phyloP scores from a whole-genome alignment of 2,329 filamentous ascomycete species.

The Magnaporthiopsis rhizophila region DNA sequence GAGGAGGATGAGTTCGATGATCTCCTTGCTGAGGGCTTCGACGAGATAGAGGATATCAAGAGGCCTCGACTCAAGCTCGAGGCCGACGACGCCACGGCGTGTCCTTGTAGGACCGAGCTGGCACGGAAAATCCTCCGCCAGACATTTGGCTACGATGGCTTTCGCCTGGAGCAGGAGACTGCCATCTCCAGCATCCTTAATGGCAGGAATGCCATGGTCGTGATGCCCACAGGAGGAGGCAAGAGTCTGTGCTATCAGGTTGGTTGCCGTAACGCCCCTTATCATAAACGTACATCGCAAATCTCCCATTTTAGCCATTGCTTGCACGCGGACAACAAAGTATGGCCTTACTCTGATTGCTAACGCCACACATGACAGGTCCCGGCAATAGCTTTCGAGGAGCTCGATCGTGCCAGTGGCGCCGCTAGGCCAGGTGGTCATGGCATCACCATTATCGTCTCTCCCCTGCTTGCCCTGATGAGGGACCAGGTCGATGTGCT shows the following conservation, averaged over 20 bases:
- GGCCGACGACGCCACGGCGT: background rate
- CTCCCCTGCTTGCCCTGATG: conserved; percentile 83
- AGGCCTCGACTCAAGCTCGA: background rate
- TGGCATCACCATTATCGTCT: conserved; percentile 76
- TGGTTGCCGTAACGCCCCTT: background rate
- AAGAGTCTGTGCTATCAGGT: conserved; percentile 43
- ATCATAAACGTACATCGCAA: too few species aligned
- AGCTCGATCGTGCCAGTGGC: conserved; percentile 27
- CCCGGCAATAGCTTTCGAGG: conserved; percentile 37
- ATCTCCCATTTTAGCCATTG: too few species aligned
- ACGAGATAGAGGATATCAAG: background rate
- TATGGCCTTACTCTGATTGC: too few species aligned
- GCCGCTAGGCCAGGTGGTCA: conserved; percentile 21
- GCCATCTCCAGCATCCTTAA: conserved; percentile 29
- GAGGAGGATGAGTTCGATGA: conserved; percentile 11
- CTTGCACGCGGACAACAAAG: too few species aligned
- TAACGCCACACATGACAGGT: conserved; percentile 23
- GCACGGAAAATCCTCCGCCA: conserved; percentile 24
- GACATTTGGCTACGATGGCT: conserved; percentile 30
- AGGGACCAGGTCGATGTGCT: conserved; percentile 88
- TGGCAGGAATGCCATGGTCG: conserved; percentile 32
- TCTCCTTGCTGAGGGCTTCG: conserved; percentile 7
- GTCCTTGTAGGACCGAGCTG: conserved; percentile 6
- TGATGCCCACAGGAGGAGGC: conserved; percentile 42
- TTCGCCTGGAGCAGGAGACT: conserved; percentile 36